phyloP scores from a whole-genome alignment of 345 rosid genomes.

The Excoecaria agallocha region DNA sequence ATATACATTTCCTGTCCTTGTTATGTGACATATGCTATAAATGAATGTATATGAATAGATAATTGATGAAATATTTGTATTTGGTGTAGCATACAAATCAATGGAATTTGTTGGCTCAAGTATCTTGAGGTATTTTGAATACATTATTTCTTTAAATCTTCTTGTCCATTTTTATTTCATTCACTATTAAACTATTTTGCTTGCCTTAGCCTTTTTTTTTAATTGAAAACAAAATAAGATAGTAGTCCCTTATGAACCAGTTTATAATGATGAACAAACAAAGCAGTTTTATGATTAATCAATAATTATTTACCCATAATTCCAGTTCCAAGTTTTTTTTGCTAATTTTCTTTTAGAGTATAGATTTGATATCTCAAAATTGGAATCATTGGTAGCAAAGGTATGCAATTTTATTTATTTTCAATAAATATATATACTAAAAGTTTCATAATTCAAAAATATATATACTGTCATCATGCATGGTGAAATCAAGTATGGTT shows the following conservation, averaged over 20 bases:
- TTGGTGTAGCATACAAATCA: conserved; percentile 95
- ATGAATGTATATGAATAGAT: conserved; percentile 42
- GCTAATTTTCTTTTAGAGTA: conserved; percentile 75
- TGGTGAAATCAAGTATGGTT: too few relatives aligned
- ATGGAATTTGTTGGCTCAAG: conserved; percentile 95
- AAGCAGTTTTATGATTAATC: conserved; percentile 64
- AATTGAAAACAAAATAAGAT: conserved; percentile 64
- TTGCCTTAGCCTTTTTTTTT: too few relatives aligned
- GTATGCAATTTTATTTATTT: conserved; percentile 36
- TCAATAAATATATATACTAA: too few relatives aligned
- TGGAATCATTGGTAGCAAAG: conserved; percentile 98
- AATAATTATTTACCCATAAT: too few relatives aligned
- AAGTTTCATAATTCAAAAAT: too few relatives aligned
- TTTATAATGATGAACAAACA: conserved; percentile 83
- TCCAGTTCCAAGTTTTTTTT: too few relatives aligned
- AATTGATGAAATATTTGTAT: conserved; percentile 93
- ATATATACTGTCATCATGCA: too few relatives aligned
- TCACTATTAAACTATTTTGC: too few relatives aligned
- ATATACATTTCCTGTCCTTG: too few relatives aligned
- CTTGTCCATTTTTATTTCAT: too few relatives aligned
- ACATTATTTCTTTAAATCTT: not conserved
- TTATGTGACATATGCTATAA: too few relatives aligned
- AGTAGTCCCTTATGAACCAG: conserved; percentile 75
- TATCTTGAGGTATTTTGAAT: conserved; percentile 66
- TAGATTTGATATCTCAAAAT: conserved; percentile 77